Base-by-base conservation (phyloP, 2,329 filamentous ascomycete species). In the Capronia coronata region DNA sequence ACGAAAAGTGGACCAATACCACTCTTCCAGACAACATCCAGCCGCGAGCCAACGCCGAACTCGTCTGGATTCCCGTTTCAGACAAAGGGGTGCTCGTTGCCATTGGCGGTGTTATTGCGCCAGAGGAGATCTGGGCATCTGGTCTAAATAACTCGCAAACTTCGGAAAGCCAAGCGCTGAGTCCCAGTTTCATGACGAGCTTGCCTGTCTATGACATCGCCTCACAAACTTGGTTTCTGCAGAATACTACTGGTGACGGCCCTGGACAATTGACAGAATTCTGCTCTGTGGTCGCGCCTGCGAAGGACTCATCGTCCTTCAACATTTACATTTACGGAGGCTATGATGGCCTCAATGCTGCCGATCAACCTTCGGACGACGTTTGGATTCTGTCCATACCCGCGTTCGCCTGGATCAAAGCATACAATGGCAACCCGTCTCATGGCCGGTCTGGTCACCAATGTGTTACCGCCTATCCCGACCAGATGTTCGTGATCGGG, bases 11-110 rank as follows among this genome's bases (percentile, higher is more conserved):
- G 79, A 65, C 59, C 5, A 86, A 86, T 56, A 55, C 43, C 1
- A 77, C 78, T 0, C 62, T 87, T 2, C 75, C 77, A 0, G 34
- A 59, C 0, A 56, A 62, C 2, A 68, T 84, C 5, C 64, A 68
- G 3, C 76, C 76, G 1, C 76, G 84, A 13, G 79, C 81, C 2
- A 80, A 77, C 57, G 74, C 82, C 0, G 82, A 84, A 50, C 69
- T 84, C 1, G 80, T 84, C 1, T 88, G 84, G 83, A 56, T 71
- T 6, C 69, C 69, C 4, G 65, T 69, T 0, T 65, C 67, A 1
- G 59, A 65, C 1, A 59, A 60, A 1, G 69, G 69, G 2, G 57
- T 65, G 2, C 52, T 72, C 2, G 61, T 71, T 5, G 65, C 63
- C 2, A 65, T 72, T 29, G 69, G 69, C 4, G 69, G 69, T 13